Percentiles rank a stretch among this genome's conserved stretches.
Evolutionary conservation across 2,329 filamentous ascomycete genomes (phyloP).

Genomic region (Diaporthe nobilis): DNA sequence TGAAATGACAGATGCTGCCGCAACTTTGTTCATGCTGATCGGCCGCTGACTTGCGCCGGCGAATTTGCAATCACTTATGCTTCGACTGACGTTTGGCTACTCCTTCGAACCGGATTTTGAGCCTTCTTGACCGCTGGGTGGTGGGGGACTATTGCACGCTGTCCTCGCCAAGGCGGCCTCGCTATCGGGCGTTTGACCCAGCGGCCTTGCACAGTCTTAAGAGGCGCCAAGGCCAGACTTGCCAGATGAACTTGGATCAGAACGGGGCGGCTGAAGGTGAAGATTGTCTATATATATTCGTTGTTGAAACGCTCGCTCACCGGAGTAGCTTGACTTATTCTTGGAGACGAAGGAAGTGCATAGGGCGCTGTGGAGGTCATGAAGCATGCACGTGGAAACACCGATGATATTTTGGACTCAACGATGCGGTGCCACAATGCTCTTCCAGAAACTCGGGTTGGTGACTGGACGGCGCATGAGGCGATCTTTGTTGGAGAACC

Average conservation of each 20-base stretch:
- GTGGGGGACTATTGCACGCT: neutral
- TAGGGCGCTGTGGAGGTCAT: neutral
- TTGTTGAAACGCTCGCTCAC: neutral
- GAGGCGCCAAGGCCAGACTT: neutral
- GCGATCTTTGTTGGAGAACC: neutral
- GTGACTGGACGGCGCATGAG: neutral
- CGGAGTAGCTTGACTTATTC: neutral
- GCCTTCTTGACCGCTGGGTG: neutral
- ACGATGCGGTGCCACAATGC: neutral
- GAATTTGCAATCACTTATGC: neutral
- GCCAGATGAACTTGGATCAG: neutral
- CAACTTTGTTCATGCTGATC: neutral
- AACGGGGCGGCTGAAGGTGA: neutral
- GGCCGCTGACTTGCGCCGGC: neutral
- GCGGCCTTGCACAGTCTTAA: neutral
- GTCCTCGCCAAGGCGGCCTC: neutral
- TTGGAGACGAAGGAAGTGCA: neutral
- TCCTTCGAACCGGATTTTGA: neutral
- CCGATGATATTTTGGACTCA: neutral
- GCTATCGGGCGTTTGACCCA: conserved; percentile 26
- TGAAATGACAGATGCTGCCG: conserved; percentile 12
- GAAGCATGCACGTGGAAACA: neutral
- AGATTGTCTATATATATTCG: neutral
- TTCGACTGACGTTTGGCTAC: neutral
- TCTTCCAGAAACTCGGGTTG: neutral